These are phyloP conservation scores for Stylosanthes scabra DNA, from an alignment of 331 rosid species.

Conservation along the genomic window DNA sequence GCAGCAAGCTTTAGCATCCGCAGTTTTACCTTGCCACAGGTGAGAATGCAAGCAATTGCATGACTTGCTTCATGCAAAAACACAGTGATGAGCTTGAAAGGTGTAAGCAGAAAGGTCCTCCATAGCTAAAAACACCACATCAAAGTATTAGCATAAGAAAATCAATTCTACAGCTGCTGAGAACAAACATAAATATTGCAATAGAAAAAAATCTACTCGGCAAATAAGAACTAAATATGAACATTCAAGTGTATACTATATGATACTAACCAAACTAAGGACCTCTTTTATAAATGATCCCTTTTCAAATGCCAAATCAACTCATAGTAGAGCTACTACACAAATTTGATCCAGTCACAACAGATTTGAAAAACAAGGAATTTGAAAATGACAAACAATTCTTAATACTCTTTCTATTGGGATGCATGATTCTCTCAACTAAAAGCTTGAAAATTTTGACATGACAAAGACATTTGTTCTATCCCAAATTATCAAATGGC, in stretches of 20 bases:
- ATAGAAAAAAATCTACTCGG: too few species aligned
- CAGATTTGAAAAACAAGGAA: neutral
- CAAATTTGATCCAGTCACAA: slow-evolving; percentile 38
- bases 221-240: slow-evolving; percentile 12
- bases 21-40: slow-evolving; percentile 85
- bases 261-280: slow-evolving; percentile 23
- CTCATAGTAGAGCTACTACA: slow-evolving; percentile 15
- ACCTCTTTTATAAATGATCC: slow-evolving; percentile 27
- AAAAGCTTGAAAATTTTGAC: neutral
- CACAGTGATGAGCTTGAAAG: slow-evolving; percentile 97
- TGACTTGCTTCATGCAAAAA: slow-evolving; percentile 95
- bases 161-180: slow-evolving; percentile 26
- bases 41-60: slow-evolving; percentile 91
- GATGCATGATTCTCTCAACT: neutral
- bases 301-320: slow-evolving; percentile 35
- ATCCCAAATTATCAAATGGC: slow-evolving; percentile 10
- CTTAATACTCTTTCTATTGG: neutral
- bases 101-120: slow-evolving; percentile 86
- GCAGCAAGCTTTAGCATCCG: slow-evolving; percentile 19
- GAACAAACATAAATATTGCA: slow-evolving; percentile 23
- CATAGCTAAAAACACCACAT: slow-evolving; percentile 69
- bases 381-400: slow-evolving; percentile 8
- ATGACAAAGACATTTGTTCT: slow-evolving; percentile 11
- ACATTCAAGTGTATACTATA: too few species aligned
- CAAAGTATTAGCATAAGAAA: slow-evolving; percentile 42